Evolutionary conservation across 1,284 basidiomycete species (phyloP).

Genomic region (Fomitopsis pinicola): DNA sequence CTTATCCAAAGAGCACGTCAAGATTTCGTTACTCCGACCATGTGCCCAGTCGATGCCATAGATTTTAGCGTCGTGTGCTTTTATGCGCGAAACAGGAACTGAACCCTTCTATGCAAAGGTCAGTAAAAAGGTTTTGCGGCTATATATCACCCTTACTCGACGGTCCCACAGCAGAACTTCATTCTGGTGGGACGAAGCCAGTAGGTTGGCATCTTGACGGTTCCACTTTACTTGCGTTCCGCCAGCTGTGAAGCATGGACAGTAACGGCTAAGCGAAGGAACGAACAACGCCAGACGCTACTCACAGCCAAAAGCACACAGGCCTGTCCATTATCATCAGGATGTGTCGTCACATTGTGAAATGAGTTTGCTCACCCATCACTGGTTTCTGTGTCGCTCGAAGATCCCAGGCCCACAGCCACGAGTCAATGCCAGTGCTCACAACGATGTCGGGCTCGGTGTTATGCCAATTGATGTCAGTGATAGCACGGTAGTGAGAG

Average conservation of each 20-base stretch:
- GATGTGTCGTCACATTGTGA: background rate
- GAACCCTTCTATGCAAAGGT: constrained; percentile 73
- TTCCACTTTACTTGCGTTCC: constrained; percentile 98
- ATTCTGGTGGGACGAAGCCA: constrained; percentile 85
- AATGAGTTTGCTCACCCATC: constrained; percentile 42
- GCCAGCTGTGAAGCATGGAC: constrained; percentile 43
- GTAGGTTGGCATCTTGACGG: constrained; percentile 74
- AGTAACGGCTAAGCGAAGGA: no score
- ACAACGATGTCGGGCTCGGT: constrained; percentile 74
- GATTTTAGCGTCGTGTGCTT: constrained; percentile 84
- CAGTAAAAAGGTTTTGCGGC: background rate
- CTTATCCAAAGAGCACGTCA: constrained; percentile 91
- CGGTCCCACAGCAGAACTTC: constrained; percentile 87
- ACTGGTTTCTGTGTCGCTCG: constrained; percentile 57
- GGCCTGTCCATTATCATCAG: constrained; percentile 32
- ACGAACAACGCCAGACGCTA: no score
- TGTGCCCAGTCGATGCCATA: constrained; percentile 97
- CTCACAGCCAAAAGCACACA: constrained; percentile 74
- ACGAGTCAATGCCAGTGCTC: constrained; percentile 77
- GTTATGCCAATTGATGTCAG: constrained; percentile 95
- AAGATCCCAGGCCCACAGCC: constrained; percentile 89
- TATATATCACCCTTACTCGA: constrained; percentile 44
- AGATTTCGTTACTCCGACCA: constrained; percentile 65
- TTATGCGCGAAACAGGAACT: constrained; percentile 71
- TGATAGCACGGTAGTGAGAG: constrained; percentile 89